Conservation (phyloP, 83 land plant genomes). For the Diphasiastrum complanatum region DNA sequence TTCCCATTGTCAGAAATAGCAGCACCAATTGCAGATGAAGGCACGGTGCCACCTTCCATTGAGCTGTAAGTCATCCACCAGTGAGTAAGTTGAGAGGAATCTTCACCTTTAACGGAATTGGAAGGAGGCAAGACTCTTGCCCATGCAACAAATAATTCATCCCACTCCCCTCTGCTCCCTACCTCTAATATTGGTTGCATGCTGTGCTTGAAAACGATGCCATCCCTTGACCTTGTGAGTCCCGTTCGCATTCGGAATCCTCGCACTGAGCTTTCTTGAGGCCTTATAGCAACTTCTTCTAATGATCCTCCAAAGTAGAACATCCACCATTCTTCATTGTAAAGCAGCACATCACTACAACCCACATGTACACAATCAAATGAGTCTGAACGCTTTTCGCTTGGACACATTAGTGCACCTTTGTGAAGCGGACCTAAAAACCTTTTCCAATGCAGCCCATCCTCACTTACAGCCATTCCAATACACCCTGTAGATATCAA, state of each 20-base stretch:
- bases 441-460: constrained; percentile 27
- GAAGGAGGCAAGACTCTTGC: constrained; percentile 26
- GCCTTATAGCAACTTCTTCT: constrained; percentile 4
- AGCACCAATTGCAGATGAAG: constrained; percentile 20
- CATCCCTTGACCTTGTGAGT: constrained; percentile 21
- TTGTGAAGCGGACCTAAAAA: constrained; percentile 19
- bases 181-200: constrained; percentile 18
- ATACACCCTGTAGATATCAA: constrained; percentile 27
- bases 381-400: constrained; percentile 9
- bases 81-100: neutral
- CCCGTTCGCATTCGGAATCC: constrained; percentile 28
- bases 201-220: constrained; percentile 8
- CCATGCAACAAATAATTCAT: constrained; percentile 34
- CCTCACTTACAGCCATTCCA: constrained; percentile 24
- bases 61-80: constrained; percentile 35
- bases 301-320: constrained; percentile 32
- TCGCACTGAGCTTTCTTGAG: constrained; percentile 5
- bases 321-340: constrained; percentile 34
- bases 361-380: constrained; percentile 36
- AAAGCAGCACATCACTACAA: constrained; percentile 31
- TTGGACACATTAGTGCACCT: constrained; percentile 31
- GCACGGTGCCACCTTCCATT: constrained; percentile 6
- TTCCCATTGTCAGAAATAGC: constrained; percentile 22
- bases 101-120: neutral
- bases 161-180: constrained; percentile 19